Percentiles rank a stretch among this genome's conserved stretches.
phyloP scores from a whole-genome alignment of 306 rosid species.

The Astragalus membranaceus region DNA sequence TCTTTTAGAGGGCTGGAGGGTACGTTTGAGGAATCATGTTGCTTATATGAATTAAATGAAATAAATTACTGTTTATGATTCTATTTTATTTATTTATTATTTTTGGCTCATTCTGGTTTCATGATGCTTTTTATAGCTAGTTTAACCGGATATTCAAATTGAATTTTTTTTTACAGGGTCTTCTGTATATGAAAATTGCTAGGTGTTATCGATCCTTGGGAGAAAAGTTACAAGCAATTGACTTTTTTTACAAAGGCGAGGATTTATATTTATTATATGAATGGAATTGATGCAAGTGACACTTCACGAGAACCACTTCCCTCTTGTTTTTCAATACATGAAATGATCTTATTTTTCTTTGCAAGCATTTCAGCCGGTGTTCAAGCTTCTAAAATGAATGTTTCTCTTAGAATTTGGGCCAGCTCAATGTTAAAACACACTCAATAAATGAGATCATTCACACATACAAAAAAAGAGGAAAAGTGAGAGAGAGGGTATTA shows the following conservation, averaged over 20 bases:
- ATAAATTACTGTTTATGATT: background rate
- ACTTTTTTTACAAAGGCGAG: conserved; percentile 59
- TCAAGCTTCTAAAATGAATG: background rate
- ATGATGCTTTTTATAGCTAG: too few relatives aligned
- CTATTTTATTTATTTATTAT: background rate
- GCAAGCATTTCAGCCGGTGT: background rate
- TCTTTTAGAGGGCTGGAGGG: background rate
- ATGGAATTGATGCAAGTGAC: background rate
- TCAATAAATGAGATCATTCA: too few relatives aligned
- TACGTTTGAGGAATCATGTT: background rate
- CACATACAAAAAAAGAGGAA: too few relatives aligned
- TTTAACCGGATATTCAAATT: background rate
- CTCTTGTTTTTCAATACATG: background rate
- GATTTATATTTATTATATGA: background rate
- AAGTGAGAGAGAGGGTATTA: too few relatives aligned
- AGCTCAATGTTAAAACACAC: background rate
- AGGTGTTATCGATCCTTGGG: conserved; percentile 53
- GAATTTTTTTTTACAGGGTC: conserved; percentile 45
- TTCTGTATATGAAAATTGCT: conserved; percentile 57
- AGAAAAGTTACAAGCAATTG: conserved; percentile 57
- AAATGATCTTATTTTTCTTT: background rate
- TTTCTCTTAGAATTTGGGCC: background rate
- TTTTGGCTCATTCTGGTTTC: background rate
- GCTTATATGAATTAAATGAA: background rate
- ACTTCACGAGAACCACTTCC: background rate